Base-by-base conservation (phyloP, 441 rosid genomes). In the Capsella rubella region DNA sequence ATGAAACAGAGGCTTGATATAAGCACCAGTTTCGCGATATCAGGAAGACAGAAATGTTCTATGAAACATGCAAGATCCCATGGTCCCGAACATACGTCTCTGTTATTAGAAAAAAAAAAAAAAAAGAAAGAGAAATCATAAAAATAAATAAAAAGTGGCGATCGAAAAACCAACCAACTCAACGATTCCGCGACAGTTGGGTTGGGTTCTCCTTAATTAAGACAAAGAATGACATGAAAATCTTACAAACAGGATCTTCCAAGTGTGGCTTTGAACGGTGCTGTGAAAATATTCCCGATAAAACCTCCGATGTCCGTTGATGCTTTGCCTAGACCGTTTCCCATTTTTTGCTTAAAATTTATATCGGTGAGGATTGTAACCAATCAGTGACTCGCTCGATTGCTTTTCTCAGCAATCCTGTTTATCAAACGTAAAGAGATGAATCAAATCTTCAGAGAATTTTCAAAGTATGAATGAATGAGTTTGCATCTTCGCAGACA, bases 1-100 rank as follows among this genome's bases (percentile, higher is more conserved):
- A 90, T 62, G 83, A 84, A 87, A 73, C 87, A 89, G 66, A 90
- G 93, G 70, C 72, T 82, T 49, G 84, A 71, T 57, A 88, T 89
- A 78, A 88, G n/a, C 47, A 88, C 37, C 31, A 93, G 74, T 71
- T 87, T 93, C 31, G 86, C 78, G 73, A 93, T 81, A 77, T 90
- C 81, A 49, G 87, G 50, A 68, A 89, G 71, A 56, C 98, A 89
- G 9, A 93, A 75, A 73, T 89, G 90, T 81, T 92, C 97, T 10
- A 92, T 77, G 74, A 90, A 92, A 80, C 93, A 92, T 13, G 79
- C 14, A 21, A 85, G 59, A 50, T 92, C 92, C 95, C 96, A 90
- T 27, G 92, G 85, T 16, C 95, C 91, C 8, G 84, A 45, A 76
- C 97, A 93, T 60, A 86, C 56, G 25, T 78, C 89, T 74, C 97